Base-by-base conservation (phyloP, 768 basidiomycete species). In the Termitomyces bulborhizus region DNA sequence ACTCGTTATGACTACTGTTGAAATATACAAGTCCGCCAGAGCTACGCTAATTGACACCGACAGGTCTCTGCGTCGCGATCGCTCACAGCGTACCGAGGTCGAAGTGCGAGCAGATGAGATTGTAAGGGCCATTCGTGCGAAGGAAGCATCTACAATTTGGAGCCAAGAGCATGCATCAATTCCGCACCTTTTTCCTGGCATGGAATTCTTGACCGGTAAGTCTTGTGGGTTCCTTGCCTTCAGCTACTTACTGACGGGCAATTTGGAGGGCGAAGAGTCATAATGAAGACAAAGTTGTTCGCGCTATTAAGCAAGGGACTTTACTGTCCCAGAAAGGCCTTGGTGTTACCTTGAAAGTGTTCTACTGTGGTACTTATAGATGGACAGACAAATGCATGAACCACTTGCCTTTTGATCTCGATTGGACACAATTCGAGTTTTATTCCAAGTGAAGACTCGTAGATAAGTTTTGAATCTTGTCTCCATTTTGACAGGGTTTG, bases 141-240 rank as follows among this genome's bases (percentile, higher is more conserved):
- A 63, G 8, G 88, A 90, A 61, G 80, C 77, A 0, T 62, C 67
- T 24, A 74, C 76, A 0, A 71, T 89, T n/a, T 90, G 88, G 88
- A 73, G 62, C 37, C 68, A 68, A 45, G 78, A 84, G 24, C 72
- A 80, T 57, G 72, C 77, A 15, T 74, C 74, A 4, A 71, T 82
- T 45, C 79, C 76, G 4, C 81, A 88, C 60, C 74, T 83, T 1
- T 90, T 88, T 59, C 86, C 86, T 21, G 88, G 88, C 42, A 88
- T 89, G 86, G 85, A 82, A 60, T 90, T 89, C 61, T 68, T 89
- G 59, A 89, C 84, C 41, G 85, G 86, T 84, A 56, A 40, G 60
- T 32, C 31, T 7, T 41, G 3, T 44, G 45, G 21, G 1, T 40
- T 32, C 12, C 37, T 44, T 4, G 9, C 16, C 6, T 5, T 39